Base-by-base conservation (phyloP, 345 rosid genomes). In the Citrus mangshanensis region DNA sequence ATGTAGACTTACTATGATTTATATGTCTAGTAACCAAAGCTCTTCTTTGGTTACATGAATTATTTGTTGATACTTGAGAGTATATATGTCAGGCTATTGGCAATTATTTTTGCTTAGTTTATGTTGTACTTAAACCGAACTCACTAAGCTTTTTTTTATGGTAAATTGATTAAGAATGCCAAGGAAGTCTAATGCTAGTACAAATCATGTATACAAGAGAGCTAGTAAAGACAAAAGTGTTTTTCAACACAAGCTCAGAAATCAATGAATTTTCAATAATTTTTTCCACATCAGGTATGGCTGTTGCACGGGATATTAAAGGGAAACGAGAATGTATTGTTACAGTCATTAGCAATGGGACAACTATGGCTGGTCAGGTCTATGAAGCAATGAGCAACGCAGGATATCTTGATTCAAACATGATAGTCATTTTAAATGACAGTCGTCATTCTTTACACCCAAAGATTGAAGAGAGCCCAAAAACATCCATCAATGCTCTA, bases 341-440 rank as follows among this genome's bases (percentile, higher is more conserved):
- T 18, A 85, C 93, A 24, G 90, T 95, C 77, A 95, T 95, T 27
- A 87, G 93, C 88, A 93, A 91, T 77, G 90, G 83, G 76, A 87
- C 98, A 81, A 90, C 94, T 37, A 87, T 91, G 89, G 93, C 98
- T 19, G 99, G 99, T 79, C 99, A 93, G 90, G 93, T 89, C 51
- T 95, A 91, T 67, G 99, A 95, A 86, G 96, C 99, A 55, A 95
- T 95, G 98, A 87, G 93, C 84, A 95, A 92, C 88, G 93, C 97
- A 9, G 98, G 99, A 70, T 92, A 93, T 84, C 85, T 95, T 88
- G 93, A 95, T 80, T 90, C 97, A 49, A 87, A 93, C 79, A 89
- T 93, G 95, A 88, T 95, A 67, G 97, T 95, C 72, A 95, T 93
- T 75, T 85, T 95, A 70, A 95, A 95, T 83, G 99, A 95, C 80